A percentile compares a stretch with the other conserved stretches of the same genome.
phyloP scores from a whole-genome alignment of 345 rosid genomes.

The Gossypium australe region DNA sequence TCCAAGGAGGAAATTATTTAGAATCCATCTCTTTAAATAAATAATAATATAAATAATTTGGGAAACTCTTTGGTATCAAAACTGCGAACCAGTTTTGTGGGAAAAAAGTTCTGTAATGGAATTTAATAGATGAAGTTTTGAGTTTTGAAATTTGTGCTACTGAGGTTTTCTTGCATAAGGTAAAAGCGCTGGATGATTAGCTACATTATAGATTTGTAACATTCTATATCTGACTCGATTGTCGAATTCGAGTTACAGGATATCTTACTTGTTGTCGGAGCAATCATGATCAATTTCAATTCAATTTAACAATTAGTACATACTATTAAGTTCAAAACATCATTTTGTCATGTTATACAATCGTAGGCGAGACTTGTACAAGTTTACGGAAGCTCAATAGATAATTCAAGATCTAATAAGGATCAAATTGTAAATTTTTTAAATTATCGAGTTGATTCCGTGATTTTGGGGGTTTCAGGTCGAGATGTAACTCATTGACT shows the following conservation, averaged over 20 bases:
- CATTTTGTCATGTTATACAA: no score
- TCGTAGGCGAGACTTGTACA: no score
- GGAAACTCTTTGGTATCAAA: background rate
- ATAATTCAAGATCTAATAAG: background rate
- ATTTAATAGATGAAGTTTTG: background rate
- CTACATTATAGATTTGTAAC: background rate
- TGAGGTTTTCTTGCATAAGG: background rate
- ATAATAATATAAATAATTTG: background rate
- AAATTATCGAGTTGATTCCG: no score
- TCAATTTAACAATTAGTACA: no score
- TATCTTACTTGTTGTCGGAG: no score
- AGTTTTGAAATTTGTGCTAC: background rate
- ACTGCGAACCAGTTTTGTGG: background rate
- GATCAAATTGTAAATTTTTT: no score
- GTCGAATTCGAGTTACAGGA: no score
- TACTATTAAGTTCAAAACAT: no score
- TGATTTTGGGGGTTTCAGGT: no score
- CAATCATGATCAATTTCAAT: no score
- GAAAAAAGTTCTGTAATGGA: background rate
- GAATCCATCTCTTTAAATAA: background rate
- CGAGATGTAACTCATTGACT: no score
- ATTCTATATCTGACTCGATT: accelerated
- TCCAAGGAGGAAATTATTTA: slow-evolving; percentile 2
- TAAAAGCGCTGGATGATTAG: background rate
- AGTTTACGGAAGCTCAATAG: background rate